Base-by-base conservation (phyloP, 2,329 filamentous ascomycete species). In the Nothophoma quercina region DNA sequence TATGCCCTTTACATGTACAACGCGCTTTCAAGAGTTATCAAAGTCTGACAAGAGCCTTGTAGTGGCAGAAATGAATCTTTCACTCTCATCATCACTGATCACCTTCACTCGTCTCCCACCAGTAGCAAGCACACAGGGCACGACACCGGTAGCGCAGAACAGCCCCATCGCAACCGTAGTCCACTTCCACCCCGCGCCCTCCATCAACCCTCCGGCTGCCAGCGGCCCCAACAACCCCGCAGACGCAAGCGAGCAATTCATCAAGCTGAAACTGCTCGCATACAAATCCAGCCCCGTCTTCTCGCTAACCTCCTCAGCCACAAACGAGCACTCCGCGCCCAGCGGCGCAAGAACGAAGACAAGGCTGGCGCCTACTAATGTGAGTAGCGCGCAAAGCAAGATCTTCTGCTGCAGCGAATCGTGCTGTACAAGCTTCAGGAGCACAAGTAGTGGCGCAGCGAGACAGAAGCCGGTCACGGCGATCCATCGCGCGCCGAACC, bases 401-500 rank as follows among this genome's bases (percentile, higher is more conserved):
- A 35, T 18, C 15, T 44, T 44, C 12, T 44, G 41, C 30, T 13
- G 21, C 8, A 28, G 9, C 8, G 29, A 34, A 18, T 44, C 41
- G 5, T 26, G 22, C 1, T 44, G 29, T 4, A 28, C 41, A 16
- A 44, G 9, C 2, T 23, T 3, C 3, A 44, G 32, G 7, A 35
- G 15, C 4, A 44, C 25, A 2, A 35, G 30, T 8, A 44, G 22
- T 7, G 41, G 41, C 5, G 21, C 10, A 6, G 30, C 35, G 6
- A 19, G n/a, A n/a, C 41, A 44, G 7, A 44, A 44, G 5, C 30
- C 41, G 3, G 21, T n/a, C 1, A 84, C 78, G 0, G 85, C 78
- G n/a, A 85, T 81, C 78, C 85, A 87, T 15, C 84, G 80, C 0
- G 85, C 81, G 13, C 87, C 87, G 59, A 85, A 82, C 34, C 71